phyloP scores from a whole-genome alignment of 2,329 filamentous ascomycete species.

The Neophaeococcomyces mojaviensis region DNA sequence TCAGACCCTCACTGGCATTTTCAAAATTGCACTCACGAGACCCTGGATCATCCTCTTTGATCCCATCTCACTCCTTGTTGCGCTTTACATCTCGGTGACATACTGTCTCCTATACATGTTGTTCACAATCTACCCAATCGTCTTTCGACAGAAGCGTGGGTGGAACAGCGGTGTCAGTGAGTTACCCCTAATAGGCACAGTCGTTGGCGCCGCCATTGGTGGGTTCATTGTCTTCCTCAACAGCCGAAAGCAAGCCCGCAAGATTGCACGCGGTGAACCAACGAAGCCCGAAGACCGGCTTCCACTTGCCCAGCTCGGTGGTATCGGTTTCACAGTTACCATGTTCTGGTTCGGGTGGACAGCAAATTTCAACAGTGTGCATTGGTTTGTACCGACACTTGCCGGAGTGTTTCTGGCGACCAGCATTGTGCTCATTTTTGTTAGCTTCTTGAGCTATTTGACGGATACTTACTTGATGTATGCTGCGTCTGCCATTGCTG shows the following conservation, averaged over 20 bases:
- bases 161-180: constrained; percentile 42
- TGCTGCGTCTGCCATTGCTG: constrained; percentile 37
- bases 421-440: constrained; percentile 35
- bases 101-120: constrained; percentile 52
- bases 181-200: constrained; percentile 45
- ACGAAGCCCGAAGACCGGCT: constrained; percentile 35
- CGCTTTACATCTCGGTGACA: constrained; percentile 42
- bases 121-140: constrained; percentile 50
- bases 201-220: constrained; percentile 43
- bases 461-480: constrained; percentile 39
- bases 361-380: constrained; percentile 36
- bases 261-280: constrained; percentile 14
- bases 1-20: constrained; percentile 38
- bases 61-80: constrained; percentile 43
- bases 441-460: constrained; percentile 36
- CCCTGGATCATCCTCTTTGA: constrained; percentile 44
- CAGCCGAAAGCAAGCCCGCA: constrained; percentile 13
- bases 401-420: constrained; percentile 37
- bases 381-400: constrained; percentile 42
- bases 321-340: constrained; percentile 47
- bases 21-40: constrained; percentile 44
- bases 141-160: constrained; percentile 39
- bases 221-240: constrained; percentile 23
- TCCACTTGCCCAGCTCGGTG: constrained; percentile 43
- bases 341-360: constrained; percentile 58